Conservation (phyloP, 2,329 filamentous ascomycete genomes). For the Stagonosporopsis chrysanthemi region DNA sequence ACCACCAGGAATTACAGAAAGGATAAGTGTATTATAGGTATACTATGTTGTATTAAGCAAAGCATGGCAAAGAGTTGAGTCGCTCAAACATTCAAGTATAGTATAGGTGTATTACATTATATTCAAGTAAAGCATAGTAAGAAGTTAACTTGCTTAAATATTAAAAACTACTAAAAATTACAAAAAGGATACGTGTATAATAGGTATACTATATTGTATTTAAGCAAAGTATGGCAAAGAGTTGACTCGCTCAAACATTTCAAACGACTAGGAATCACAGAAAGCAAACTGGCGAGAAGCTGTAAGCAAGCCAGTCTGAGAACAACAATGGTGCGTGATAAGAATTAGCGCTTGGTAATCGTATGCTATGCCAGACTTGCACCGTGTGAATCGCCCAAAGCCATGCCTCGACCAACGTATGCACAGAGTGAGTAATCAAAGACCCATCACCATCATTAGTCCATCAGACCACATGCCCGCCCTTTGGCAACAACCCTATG, state of each 20-base stretch:
- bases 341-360: conserved; percentile 25
- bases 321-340: conserved; percentile 18
- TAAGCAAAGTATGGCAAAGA: background rate
- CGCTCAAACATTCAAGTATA: background rate
- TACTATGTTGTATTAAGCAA: conserved; percentile 13
- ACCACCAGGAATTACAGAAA: too few relatives aligned
- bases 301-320: background rate
- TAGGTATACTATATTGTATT: conserved; percentile 19
- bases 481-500: conserved; percentile 23
- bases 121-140: background rate
- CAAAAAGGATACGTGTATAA: background rate
- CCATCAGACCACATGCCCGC: conserved; percentile 16
- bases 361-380: conserved; percentile 14
- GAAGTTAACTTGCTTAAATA: background rate
- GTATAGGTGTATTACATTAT: conserved; percentile 18
- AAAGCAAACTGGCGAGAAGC: background rate
- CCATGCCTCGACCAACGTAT: conserved; percentile 17
- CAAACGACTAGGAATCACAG: background rate
- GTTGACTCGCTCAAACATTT: background rate
- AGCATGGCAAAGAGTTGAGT: background rate
- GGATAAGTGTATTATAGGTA: background rate
- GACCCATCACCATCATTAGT: conserved; percentile 37
- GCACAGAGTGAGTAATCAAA: conserved; percentile 39
- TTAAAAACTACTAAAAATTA: too few relatives aligned
- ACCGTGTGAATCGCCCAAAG: background rate